Evolutionary conservation across 805 yeast species (phyloP), one percentile per base, ranked within the genome.

Genomic region (Kluyveromyces lactis): DNA sequence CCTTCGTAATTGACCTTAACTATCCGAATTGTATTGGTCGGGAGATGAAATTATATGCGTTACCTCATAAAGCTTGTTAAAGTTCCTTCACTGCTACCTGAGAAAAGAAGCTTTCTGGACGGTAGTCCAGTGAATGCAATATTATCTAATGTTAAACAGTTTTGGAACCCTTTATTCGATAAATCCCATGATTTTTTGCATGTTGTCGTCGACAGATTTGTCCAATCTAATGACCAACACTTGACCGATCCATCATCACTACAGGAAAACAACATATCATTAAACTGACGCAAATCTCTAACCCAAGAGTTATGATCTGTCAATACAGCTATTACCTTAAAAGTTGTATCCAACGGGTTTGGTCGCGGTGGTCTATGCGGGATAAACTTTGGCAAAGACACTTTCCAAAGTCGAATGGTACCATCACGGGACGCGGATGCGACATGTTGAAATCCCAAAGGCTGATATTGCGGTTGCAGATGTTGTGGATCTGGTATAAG

Each of bases 291-390:
- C 4, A 87, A 51, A 6, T 77, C 73, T 44, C 81, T 74, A 1
- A 90, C 82, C 97, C 97, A 89, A 8, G 92, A 83, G 36, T 77
- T 75, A 59, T 89, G 97, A 2, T 92, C 96, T 5, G 62, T 51
- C 9, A 86, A 62, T 15, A 77, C 76, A 18, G 69, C 66, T 1
- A 86, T 51, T 18, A 75, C 62, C 49, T 67, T 70, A 2, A 84
- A 90, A 35, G 78, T 75, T 1, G 83, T 76, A 50, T 77, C 72
- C 16, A 73, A 59, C 0, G 77, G 61, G 10, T 41, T 39, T 0
- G 86, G 83, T 31, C 73, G 61, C 6, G 83, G 81, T 16, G 68
- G 62, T 18, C 76, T 58, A 49, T 74, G 75, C 2, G 79, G 72
- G 24, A 72, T 60, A n/a, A 76, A 41, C 7, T 64, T 67, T 1